phyloP scores from a whole-genome alignment of 495 filamentous ascomycete genomes.

The Neurospora hispaniola region DNA sequence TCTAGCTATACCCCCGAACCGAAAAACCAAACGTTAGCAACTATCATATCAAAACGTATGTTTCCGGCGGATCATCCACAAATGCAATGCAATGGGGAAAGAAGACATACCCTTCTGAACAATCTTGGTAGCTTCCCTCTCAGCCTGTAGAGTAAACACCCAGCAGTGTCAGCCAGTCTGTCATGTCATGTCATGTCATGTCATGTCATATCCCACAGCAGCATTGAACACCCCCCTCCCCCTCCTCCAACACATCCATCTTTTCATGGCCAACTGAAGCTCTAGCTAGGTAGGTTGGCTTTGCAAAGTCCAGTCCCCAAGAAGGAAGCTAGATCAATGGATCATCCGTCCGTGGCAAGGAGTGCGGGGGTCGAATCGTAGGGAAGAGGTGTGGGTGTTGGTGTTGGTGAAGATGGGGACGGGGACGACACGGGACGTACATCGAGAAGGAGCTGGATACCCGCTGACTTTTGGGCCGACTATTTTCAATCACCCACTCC shows the following conservation, averaged over 20 bases:
- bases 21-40: neutral
- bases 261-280: neutral
- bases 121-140: constrained; percentile 98
- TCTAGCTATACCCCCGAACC: constrained; percentile 15
- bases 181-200: too few relatives aligned
- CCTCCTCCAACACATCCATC: neutral
- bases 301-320: too few relatives aligned
- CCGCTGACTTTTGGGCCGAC: constrained; percentile 96
- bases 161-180: neutral
- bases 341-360: neutral
- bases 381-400: too few relatives aligned
- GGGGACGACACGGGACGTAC: constrained; percentile 41
- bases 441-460: constrained; percentile 97
- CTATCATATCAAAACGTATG: too few relatives aligned
- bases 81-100: neutral
- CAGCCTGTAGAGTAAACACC: constrained; percentile 49
- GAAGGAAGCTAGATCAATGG: neutral
- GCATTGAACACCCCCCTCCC: too few relatives aligned
- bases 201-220: neutral
- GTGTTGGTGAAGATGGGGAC: neutral
- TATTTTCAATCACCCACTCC: constrained; percentile 21
- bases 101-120: constrained; percentile 70
- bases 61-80: too few relatives aligned
- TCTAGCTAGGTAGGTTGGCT: too few relatives aligned
- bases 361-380: neutral